A percentile compares a stretch with the other conserved stretches of the same genome.
Evolutionary conservation across 1,284 basidiomycete genomes (phyloP).

Genomic region (Testicularia cyperi): DNA sequence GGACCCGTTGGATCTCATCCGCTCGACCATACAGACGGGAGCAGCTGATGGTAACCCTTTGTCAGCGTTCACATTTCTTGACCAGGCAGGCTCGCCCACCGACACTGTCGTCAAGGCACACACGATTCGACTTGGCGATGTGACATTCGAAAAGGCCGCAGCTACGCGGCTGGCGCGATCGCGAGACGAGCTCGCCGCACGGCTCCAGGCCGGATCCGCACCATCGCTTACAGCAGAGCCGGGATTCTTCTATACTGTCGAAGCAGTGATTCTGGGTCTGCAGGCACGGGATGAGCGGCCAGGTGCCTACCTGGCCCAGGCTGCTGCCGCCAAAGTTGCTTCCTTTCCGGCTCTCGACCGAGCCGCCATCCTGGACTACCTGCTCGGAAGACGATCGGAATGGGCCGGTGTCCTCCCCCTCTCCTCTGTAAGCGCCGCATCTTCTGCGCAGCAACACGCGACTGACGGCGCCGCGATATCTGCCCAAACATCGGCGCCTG

Average conservation of each 20-base stretch:
- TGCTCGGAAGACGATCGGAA: constrained; percentile 43
- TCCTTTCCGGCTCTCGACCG: constrained; percentile 50
- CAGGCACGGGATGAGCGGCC: constrained; percentile 46
- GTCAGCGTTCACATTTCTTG: constrained; percentile 19
- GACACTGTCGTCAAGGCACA: constrained; percentile 14
- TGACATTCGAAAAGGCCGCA: constrained; percentile 4
- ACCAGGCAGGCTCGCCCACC: constrained; percentile 7
- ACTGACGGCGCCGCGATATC: constrained; percentile 1
- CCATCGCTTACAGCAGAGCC: constrained; percentile 30
- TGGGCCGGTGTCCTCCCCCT: constrained; percentile 46
- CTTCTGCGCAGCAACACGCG: neutral
- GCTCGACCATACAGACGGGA: constrained; percentile 9
- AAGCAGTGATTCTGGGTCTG: constrained; percentile 51
- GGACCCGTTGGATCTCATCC: constrained; percentile 27
- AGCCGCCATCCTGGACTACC: constrained; percentile 47
- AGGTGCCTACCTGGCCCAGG: constrained; percentile 52
- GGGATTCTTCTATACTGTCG: constrained; percentile 42
- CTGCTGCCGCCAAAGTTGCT: constrained; percentile 41
- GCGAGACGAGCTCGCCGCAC: constrained; percentile 22
- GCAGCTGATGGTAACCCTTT: constrained; percentile 6
- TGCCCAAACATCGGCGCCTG: neutral
- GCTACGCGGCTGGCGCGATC: constrained; percentile 33
- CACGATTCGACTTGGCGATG: constrained; percentile 12
- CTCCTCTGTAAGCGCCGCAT: neutral
- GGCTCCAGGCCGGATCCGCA: constrained; percentile 7